Evolutionary conservation across 371 early-diverging fungal genomes (phyloP).

Genomic region (Saksenaea vasiformis): DNA sequence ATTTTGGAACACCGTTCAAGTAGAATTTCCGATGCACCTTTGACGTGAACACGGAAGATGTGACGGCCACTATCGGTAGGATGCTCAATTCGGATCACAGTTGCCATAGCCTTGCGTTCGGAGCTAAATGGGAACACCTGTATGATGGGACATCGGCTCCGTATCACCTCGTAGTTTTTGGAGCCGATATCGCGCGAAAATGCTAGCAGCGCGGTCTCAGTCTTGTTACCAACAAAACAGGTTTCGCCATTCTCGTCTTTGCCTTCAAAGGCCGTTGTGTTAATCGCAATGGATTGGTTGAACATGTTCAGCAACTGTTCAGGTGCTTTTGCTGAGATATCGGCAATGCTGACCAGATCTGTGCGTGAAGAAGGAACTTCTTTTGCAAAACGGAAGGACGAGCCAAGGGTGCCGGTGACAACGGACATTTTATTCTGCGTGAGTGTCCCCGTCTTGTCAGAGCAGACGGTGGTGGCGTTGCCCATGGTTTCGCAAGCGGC

Average conservation of each 20-base stretch:
- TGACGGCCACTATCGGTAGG: constrained; percentile 21
- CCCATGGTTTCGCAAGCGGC: constrained; percentile 96
- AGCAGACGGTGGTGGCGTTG: constrained; percentile 88
- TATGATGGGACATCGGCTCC: constrained; percentile 51
- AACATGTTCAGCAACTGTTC: constrained; percentile 36
- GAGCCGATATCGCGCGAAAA: constrained; percentile 54
- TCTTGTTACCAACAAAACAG: constrained; percentile 76
- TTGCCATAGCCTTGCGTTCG: constrained; percentile 83
- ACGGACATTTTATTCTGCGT: constrained; percentile 92
- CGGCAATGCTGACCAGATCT: constrained; percentile 38
- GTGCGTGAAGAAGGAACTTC: constrained; percentile 29
- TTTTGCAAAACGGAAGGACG: constrained; percentile 39
- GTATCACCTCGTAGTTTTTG: constrained; percentile 42
- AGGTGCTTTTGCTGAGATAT: constrained; percentile 36
- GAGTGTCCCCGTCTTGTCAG: constrained; percentile 91
- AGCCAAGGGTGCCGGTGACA: constrained; percentile 71
- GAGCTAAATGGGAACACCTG: constrained; percentile 83
- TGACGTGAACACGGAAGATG: constrained; percentile 70
- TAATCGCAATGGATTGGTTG: constrained; percentile 71
- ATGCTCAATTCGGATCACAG: constrained; percentile 62
- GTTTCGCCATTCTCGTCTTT: constrained; percentile 53
- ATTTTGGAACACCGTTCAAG: constrained; percentile 43
- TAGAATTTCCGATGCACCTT: constrained; percentile 91
- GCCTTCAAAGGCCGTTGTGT: constrained; percentile 81
- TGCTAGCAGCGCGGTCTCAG: constrained; percentile 85